Evolutionary conservation across 108 stramenopile species (phyloP).

Genomic region (Schizochytrium sp.): DNA sequence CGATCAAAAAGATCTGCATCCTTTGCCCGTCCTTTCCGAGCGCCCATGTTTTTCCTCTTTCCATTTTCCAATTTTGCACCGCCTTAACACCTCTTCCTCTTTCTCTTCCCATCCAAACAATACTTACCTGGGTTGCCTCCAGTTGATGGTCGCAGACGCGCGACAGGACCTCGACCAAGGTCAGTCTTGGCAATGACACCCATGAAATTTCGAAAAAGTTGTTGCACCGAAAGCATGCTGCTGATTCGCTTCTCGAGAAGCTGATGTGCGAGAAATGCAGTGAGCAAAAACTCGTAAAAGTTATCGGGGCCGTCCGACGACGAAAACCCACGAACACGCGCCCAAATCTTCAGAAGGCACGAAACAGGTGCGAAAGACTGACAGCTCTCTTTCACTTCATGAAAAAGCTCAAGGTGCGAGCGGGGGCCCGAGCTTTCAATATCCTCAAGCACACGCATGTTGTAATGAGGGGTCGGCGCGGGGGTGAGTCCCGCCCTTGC

Average conservation of each 20-base stretch:
- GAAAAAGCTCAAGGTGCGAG: neutral
- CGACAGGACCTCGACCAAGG: neutral
- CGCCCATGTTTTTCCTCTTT: no score
- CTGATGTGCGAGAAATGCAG: neutral
- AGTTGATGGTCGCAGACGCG: neutral
- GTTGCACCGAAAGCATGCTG: neutral
- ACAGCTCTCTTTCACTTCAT: neutral
- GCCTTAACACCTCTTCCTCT: no score
- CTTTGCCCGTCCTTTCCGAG: no score
- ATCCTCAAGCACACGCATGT: constrained; percentile 1
- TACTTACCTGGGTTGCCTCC: neutral
- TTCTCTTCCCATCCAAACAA: neutral
- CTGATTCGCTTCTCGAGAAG: neutral
- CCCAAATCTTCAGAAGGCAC: neutral
- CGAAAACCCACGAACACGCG: neutral
- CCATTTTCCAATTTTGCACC: no score
- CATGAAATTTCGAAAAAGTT: neutral
- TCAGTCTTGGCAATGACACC: neutral
- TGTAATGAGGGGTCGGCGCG: neutral
- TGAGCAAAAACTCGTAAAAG: neutral
- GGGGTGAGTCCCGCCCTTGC: neutral
- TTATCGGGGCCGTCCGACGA: neutral
- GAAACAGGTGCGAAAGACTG: neutral
- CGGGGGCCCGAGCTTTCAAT: neutral
- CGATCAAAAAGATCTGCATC: neutral